Base-by-base conservation (phyloP, 306 rosid species). In the Quercus engelmannii region DNA sequence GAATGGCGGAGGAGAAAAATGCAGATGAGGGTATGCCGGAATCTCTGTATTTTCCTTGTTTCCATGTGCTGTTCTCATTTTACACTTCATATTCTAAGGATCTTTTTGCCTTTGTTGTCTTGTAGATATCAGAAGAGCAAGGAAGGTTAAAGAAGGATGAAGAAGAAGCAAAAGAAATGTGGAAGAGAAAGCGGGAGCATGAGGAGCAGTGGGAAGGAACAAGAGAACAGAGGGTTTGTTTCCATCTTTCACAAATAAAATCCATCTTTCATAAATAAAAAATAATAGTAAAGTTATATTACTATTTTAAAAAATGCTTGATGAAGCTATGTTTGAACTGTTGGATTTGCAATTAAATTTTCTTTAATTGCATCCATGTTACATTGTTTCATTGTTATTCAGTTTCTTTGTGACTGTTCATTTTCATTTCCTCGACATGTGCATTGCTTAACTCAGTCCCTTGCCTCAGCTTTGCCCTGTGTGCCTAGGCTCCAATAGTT, bases 131-230 rank as follows among this genome's bases (percentile, higher is more conserved):
- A 28, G 99, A 96, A 84, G 99, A 96, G 92, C 98, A 93, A 87
- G 99, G 99, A 76, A 88, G 99, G 87, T 87, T 93, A 88, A 96
- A 96, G 87, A 92, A 84, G 82, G 98, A 91, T 26, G 99, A 93
- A 86, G 99, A 93, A 87, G 98, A 96, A 76, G 87, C 90, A 61
- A 96, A 93, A 79, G 99, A 96, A 86, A 91, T 96, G 96, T 93
- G 97, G 99, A 96, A 96, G 84, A 91, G 95, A 85, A 96, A 93
- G 90, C 97, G 98, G 41, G 98, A 96, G 76, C 98, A 91, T 58
- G 98, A 96, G 85, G 99, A 93, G 87, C 91, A 91, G 80, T 96
- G 99, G 99, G 99, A 96, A 91, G 97, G 98, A 85, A 96, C 99
- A 67, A 88, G 99, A 86, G 99, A 96, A 78, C 21, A 93, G 63